Evolutionary conservation across 2,329 filamentous ascomycete genomes (phyloP), one percentile per base, ranked within the genome.

Genomic region (Gnomoniopsis smithogilvyi): DNA sequence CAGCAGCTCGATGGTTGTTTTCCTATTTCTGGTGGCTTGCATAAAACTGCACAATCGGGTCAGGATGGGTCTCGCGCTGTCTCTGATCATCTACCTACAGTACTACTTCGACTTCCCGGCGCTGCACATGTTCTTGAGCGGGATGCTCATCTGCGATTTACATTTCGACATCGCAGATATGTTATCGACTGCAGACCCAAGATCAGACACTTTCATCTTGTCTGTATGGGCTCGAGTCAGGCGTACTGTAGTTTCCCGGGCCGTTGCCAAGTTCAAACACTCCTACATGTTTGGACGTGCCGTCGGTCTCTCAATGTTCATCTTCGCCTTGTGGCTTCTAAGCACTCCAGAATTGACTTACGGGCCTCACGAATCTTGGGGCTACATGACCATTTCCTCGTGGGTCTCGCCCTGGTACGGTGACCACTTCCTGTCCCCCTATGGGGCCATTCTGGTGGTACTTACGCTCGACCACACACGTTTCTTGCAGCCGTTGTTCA

Each of bases 1-100:
- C 57, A 67, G 67, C 51, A 66, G 68, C 63, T 74, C 72, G 6
- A 58, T 75, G n/a, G 63, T 72, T 12, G 51, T 74, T 8, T 75
- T 74, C 51, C 62, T 70, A 38, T 63, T 68, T 51, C 63, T 73
- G 22, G 64, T 72, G 2, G 71, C 70, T 2, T 67, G 73, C 10
- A 65, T 65, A n/a, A 63, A 66, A 15, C 63, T 64, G 15, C 61
- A 62, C 21, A 51, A 58, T 4, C 55, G 64, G 7, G 60, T 66
- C 21, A 59, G 70, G 11, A 61, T 70, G 45, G 7, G 53, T 1
- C 58, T 68, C 24, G 52, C 62, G 3, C 17, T 62, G 1, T 56
- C 51, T 3, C 51, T 70, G 10, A 65, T 65, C 0, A 34, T 62
- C 21, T 72, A 68, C 41, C 66, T 66, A 10, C 50, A 67, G 17